Evolutionary conservation across 768 basidiomycete species (phyloP).

Genomic region (Tulasnella sp.): DNA sequence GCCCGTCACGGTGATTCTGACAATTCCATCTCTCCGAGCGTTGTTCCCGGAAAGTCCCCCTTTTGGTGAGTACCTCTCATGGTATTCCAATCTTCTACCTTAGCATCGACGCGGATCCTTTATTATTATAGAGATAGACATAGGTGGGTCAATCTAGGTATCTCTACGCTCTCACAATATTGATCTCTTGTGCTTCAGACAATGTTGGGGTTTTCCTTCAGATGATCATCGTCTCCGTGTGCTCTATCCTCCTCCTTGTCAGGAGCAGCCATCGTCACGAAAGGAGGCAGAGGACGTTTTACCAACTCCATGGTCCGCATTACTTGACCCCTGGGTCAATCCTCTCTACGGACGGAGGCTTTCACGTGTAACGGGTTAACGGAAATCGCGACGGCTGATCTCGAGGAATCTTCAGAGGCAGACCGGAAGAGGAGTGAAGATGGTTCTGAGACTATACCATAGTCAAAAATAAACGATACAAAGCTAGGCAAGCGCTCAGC

Average conservation of each 20-base stretch:
- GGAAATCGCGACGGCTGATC: too few relatives aligned
- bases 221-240: neutral
- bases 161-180: neutral
- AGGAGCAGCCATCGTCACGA: neutral
- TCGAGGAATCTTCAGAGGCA: neutral
- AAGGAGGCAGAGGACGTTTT: neutral
- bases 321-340: too few relatives aligned
- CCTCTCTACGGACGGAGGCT: too few relatives aligned
- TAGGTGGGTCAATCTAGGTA: neutral
- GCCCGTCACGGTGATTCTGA: neutral
- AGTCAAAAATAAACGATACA: too few relatives aligned
- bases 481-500: too few relatives aligned
- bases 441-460: too few relatives aligned
- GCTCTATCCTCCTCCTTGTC: neutral
- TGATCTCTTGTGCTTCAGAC: neutral
- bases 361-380: too few relatives aligned
- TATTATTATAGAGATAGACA: neutral
- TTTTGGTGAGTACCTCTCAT: neutral
- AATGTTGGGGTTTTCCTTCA: neutral
- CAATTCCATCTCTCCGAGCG: neutral
- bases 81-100: neutral
- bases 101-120: neutral
- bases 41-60: neutral
- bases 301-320: neutral
- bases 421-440: too few relatives aligned